Conservation (phyloP, 2,329 filamentous ascomycete genomes). For the Trichoderma polysporum region DNA sequence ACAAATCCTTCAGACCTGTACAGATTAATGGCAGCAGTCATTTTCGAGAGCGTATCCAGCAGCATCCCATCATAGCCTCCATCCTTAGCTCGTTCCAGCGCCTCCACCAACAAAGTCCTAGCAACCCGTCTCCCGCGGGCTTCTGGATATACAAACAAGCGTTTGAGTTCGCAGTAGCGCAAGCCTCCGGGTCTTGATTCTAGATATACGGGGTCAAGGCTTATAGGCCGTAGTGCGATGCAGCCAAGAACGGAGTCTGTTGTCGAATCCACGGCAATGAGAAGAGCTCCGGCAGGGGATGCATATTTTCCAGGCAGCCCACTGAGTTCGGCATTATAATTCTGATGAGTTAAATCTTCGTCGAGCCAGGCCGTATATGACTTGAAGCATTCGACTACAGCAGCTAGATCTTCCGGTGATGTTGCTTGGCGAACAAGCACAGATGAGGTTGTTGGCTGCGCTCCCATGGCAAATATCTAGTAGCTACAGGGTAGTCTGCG, state of each 20-base stretch:
- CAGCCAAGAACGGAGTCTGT: slow-evolving; percentile 28
- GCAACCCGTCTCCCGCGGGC: slow-evolving; percentile 29
- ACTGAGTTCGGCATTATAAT: slow-evolving; percentile 28
- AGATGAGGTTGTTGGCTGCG: not conserved
- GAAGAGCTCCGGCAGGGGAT: slow-evolving; percentile 27
- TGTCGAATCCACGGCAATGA: slow-evolving; percentile 27
- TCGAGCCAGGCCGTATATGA: slow-evolving; percentile 30
- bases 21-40: slow-evolving; percentile 28
- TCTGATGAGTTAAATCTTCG: slow-evolving; percentile 31
- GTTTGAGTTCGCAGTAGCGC: slow-evolving; percentile 30
- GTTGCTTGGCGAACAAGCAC: slow-evolving; percentile 28
- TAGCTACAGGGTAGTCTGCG: not conserved
- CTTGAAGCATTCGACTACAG: slow-evolving; percentile 27
- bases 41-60: slow-evolving; percentile 28
- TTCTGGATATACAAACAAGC: slow-evolving; percentile 31
- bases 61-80: slow-evolving; percentile 29
- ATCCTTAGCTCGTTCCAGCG: slow-evolving; percentile 15
- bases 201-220: slow-evolving; percentile 21
- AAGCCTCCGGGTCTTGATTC: not conserved
- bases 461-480: not conserved
- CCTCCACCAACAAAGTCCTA: slow-evolving; percentile 25
- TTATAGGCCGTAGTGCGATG: slow-evolving; percentile 28
- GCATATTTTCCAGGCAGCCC: slow-evolving; percentile 31
- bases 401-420: slow-evolving; percentile 24
- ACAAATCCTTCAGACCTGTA: slow-evolving; percentile 30